phyloP scores from a whole-genome alignment of 2,329 filamentous ascomycete species.

The Zopfia rhizophila region DNA sequence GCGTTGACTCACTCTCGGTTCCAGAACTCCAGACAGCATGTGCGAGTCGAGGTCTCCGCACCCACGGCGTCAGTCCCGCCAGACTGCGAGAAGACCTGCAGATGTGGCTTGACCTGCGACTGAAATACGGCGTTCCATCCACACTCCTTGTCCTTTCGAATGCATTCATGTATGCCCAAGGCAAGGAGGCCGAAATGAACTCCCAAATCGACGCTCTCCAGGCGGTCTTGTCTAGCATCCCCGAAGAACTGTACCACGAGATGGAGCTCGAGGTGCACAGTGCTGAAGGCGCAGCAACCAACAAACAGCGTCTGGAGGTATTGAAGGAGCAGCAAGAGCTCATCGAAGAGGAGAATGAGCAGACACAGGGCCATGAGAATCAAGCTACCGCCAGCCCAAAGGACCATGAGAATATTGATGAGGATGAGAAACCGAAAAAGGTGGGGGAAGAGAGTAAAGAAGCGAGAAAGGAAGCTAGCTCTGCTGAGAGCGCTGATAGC shows the following conservation, averaged over 20 bases:
- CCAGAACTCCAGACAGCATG: conserved; percentile 92
- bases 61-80: conserved; percentile 89
- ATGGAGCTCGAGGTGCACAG: conserved; percentile 98
- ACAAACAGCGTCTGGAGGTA: conserved; percentile 98
- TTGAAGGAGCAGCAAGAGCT: conserved; percentile 98
- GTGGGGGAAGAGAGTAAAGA: conserved; percentile 17
- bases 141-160: conserved; percentile 96
- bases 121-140: conserved; percentile 95
- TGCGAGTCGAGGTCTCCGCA: conserved; percentile 90
- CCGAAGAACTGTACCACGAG: conserved; percentile 98
- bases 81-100: conserved; percentile 89
- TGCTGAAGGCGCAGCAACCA: conserved; percentile 95
- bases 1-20: conserved; percentile 92
- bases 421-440: conserved; percentile 78
- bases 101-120: conserved; percentile 92
- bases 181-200: conserved; percentile 83
- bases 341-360: conserved; percentile 95
- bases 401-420: conserved; percentile 92
- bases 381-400: conserved; percentile 80
- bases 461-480: conserved; percentile 43
- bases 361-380: conserved; percentile 79
- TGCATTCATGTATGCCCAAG: conserved; percentile 94
- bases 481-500: conserved; percentile 31
- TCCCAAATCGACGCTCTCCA: conserved; percentile 93
- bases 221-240: conserved; percentile 91